These are phyloP conservation scores for Cucumis hystrix DNA, from an alignment of 306 rosid species.

Conservation along the genomic window DNA sequence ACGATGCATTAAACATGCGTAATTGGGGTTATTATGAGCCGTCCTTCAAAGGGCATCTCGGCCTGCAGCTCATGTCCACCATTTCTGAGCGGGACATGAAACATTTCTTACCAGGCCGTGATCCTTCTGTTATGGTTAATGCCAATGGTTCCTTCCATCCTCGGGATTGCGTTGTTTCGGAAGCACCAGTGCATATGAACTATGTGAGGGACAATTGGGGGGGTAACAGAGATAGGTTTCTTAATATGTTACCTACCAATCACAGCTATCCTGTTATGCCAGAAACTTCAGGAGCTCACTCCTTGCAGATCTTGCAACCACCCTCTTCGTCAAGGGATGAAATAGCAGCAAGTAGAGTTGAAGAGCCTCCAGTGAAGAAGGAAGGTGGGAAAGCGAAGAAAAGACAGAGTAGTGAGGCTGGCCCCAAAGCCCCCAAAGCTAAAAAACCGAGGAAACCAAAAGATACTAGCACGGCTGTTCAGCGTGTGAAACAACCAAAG, in stretches of 20 bases:
- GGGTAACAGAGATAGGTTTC: constrained; percentile 51
- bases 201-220: constrained; percentile 76
- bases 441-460: constrained; percentile 80
- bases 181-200: constrained; percentile 43
- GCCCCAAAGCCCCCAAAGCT: constrained; percentile 53
- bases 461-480: constrained; percentile 49
- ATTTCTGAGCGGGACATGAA: constrained; percentile 76
- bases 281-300: constrained; percentile 53
- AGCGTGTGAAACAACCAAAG: constrained; percentile 62
- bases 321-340: constrained; percentile 45
- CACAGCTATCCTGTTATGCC: constrained; percentile 57
- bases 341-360: constrained; percentile 29
- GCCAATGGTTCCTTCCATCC: constrained; percentile 54
- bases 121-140: constrained; percentile 43
- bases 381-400: constrained; percentile 56
- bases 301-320: constrained; percentile 55
- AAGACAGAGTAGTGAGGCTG: constrained; percentile 50
- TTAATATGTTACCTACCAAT: constrained; percentile 61
- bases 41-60: constrained; percentile 72
- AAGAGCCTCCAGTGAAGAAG: constrained; percentile 47
- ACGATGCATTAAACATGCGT: constrained; percentile 80
- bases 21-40: constrained; percentile 99
- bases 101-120: constrained; percentile 62
- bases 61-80: constrained; percentile 86
- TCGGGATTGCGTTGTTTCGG: constrained; percentile 51